Conservation (phyloP, 306 rosid genomes). For the Argentina anserina region DNA sequence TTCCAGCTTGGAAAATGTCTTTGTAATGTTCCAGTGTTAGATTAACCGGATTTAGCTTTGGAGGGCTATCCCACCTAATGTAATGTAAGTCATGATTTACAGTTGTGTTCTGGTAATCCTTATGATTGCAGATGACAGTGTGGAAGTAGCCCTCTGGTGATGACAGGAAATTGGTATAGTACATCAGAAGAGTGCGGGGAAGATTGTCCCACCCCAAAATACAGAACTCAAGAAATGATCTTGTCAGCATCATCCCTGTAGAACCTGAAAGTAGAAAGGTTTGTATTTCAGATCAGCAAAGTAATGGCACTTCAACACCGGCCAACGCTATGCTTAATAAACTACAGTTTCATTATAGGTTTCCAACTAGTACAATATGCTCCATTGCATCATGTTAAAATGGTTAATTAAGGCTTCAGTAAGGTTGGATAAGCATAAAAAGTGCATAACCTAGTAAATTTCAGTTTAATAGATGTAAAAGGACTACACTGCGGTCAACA, state of each 20-base stretch:
- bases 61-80: conserved; percentile 68
- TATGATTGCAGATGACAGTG: conserved; percentile 80
- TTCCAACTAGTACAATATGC: neutral
- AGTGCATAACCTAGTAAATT: neutral
- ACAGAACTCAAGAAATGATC: conserved; percentile 68
- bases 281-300: conserved; percentile 2
- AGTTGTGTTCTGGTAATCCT: conserved; percentile 86
- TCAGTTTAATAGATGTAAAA: neutral
- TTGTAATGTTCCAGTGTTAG: conserved; percentile 55
- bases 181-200: conserved; percentile 86
- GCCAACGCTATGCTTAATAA: too few species aligned
- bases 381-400: conserved; percentile 5
- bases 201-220: conserved; percentile 94
- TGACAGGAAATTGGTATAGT: conserved; percentile 69
- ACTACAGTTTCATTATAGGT: neutral
- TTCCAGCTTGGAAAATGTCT: conserved; percentile 66
- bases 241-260: conserved; percentile 63
- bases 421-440: too few species aligned
- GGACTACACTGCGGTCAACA: too few species aligned
- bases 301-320: conserved; percentile 9
- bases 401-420: neutral
- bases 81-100: conserved; percentile 75
- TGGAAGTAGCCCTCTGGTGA: conserved; percentile 92
- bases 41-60: conserved; percentile 56
- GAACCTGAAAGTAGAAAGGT: conserved; percentile 55